Evolutionary conservation across 2,329 filamentous ascomycete species (phyloP), one percentile per base, ranked within the genome.

Genomic region (Sporothrix sp.): DNA sequence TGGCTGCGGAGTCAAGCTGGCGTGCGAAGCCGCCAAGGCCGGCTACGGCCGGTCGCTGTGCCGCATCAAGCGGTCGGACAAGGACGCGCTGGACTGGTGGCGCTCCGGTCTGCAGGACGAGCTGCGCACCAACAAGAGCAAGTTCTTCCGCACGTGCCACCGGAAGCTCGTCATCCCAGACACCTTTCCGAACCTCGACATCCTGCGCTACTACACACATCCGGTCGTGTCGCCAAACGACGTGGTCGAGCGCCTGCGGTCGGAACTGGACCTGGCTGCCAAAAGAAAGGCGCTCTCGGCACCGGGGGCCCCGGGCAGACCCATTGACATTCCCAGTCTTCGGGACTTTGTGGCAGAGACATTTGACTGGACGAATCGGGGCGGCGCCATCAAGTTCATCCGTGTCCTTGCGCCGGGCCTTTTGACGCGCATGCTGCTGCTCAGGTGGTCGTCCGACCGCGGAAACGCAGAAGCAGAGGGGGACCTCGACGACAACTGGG

Each of bases 21-120:
- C 93, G 0, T 93, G 86, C 58, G 88, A 96, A 63, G 94, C 93
- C 49, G 90, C 90, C 30, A 80, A 80, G 60, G 93, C 88, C 48
- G 89, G 90, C 0, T 97, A 91, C 65, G 93, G 91, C 2, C 78
- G 74, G 52, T 78, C 84, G 32, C 68, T 97, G 4, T 91, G 85
- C 62, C 72, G 68, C 2, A 66, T 93, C 25, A 75, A 78, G 52
- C 71, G 68, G 30, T 72, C 75, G 5, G 82, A 90, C 58, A 66
- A 66, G 2, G 68, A 66, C 1, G 83, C 75, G 3, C 68, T 94
- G 40, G 68, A 67, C 1, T 70, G 72, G 20, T 97, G 91, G 93
- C 82, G 82, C 58, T 74, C 84, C 9, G 71, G 77, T 36, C 67
- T 98, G 8, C 70, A 79, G 36, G 81, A 85, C 53, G 88, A 97